Conservation (phyloP, 345 rosid genomes). For the Populus simonii region DNA sequence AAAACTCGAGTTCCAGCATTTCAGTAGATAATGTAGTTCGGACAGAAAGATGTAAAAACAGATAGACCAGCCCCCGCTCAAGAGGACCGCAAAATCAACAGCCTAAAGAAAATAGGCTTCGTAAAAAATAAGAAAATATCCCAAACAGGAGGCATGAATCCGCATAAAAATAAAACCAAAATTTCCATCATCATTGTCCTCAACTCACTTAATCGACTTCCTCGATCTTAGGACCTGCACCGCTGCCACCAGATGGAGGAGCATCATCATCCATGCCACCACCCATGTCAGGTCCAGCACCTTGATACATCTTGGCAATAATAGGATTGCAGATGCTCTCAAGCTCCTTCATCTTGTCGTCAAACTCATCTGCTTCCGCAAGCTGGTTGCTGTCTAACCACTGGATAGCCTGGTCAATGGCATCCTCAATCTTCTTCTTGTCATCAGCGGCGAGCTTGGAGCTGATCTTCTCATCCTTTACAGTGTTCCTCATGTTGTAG, state of each 20-base stretch:
- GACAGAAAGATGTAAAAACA: not conserved
- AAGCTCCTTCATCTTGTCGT: slow-evolving; percentile 19
- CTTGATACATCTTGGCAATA: slow-evolving; percentile 17
- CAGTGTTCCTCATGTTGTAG: slow-evolving; percentile 16
- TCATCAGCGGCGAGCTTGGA: slow-evolving; percentile 8
- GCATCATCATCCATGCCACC: slow-evolving; percentile 21
- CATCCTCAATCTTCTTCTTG: slow-evolving; percentile 25
- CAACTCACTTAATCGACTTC: slow-evolving; percentile 1
- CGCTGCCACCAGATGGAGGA: slow-evolving; percentile 14
- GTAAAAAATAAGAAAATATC: not conserved
- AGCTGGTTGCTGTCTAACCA: slow-evolving; percentile 10
- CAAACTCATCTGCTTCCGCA: slow-evolving; percentile 4
- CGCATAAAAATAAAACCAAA: not conserved
- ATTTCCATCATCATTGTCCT: not conserved
- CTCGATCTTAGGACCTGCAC: slow-evolving; percentile 20
- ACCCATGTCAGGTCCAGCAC: slow-evolving; percentile 12
- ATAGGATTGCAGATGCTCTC: slow-evolving; percentile 20
- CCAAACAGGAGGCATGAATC: not conserved
- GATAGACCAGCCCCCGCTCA: not conserved
- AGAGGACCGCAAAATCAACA: not conserved
- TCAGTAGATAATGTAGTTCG: not conserved
- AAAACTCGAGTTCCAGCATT: not conserved
- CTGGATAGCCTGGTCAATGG: slow-evolving; percentile 15
- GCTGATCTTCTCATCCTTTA: slow-evolving; percentile 15
- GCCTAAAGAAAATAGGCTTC: not conserved